These are phyloP conservation scores for Lasiodiplodia hormozganensis DNA, from an alignment of 2,329 filamentous ascomycete species.

Conservation along the genomic window DNA sequence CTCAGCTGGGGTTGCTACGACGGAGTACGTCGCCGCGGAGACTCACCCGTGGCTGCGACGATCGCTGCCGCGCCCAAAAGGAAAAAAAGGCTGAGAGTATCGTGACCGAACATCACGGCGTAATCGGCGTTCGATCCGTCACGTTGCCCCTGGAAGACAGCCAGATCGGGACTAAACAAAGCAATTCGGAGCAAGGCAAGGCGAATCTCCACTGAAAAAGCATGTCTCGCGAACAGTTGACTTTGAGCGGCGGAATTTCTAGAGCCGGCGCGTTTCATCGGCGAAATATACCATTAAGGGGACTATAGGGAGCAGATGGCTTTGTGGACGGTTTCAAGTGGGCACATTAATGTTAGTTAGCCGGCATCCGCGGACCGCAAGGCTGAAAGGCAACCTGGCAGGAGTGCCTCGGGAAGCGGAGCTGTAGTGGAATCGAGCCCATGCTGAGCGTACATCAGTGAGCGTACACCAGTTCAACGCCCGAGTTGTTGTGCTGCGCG, in stretches of 20 bases:
- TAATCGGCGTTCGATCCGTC: conserved; percentile 18
- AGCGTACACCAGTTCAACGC: not conserved
- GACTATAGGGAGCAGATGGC: conserved; percentile 5
- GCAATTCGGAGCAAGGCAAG: conserved; percentile 4
- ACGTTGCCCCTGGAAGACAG: not conserved
- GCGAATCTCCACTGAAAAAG: conserved; percentile 7
- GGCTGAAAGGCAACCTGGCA: conserved; percentile 7
- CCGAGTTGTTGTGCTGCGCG: not conserved
- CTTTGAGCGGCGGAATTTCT: conserved; percentile 19
- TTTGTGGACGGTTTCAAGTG: conserved; percentile 15
- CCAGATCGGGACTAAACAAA: conserved; percentile 6
- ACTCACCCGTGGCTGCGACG: not conserved
- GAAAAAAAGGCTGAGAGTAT: not conserved
- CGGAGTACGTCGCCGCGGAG: not conserved
- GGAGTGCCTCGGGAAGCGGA: not conserved
- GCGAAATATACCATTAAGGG: conserved; percentile 25
- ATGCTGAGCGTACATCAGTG: not conserved
- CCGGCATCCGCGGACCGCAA: conserved; percentile 3
- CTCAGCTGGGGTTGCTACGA: not conserved
- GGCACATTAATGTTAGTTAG: conserved; percentile 13
- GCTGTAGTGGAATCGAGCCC: conserved; percentile 4
- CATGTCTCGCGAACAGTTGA: conserved; percentile 18
- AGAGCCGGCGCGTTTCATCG: conserved; percentile 21
- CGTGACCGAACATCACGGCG: conserved; percentile 6
- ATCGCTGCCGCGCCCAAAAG: not conserved